phyloP scores from a whole-genome alignment of 805 yeast species.

The Pichia deserticola region DNA sequence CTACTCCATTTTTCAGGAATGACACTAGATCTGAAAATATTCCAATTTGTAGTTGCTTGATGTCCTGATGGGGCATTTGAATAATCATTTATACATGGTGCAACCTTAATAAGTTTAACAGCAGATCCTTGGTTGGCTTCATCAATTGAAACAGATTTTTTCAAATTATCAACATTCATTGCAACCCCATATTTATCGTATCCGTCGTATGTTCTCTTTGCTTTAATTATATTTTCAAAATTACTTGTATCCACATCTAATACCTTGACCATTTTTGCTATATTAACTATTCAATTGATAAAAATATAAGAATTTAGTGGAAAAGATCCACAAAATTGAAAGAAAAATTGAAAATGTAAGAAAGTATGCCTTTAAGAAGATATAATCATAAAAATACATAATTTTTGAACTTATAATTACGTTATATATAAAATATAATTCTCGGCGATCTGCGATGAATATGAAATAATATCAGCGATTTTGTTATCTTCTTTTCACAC shows the following conservation, averaged over 20 bases:
- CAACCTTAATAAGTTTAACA: constrained; percentile 62
- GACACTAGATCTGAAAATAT: constrained; percentile 74
- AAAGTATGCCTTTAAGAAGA: too few species aligned
- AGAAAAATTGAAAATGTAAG: too few species aligned
- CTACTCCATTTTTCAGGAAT: constrained; percentile 50
- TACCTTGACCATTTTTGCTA: constrained; percentile 2
- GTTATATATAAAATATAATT: too few species aligned
- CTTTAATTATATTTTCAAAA: not conserved
- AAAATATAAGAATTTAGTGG: not conserved
- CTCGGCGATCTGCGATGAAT: too few species aligned
- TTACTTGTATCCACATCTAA: constrained; percentile 4
- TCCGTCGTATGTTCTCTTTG: constrained; percentile 25
- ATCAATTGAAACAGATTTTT: constrained; percentile 35
- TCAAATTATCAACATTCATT: constrained; percentile 71
- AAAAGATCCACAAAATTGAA: too few species aligned
- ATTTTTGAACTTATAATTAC: too few species aligned
- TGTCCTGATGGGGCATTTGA: constrained; percentile 36
- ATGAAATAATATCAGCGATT: too few species aligned
- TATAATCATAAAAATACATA: too few species aligned
- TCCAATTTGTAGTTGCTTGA: constrained; percentile 62
- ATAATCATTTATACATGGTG: constrained; percentile 55
- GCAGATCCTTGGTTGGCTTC: constrained; percentile 95
- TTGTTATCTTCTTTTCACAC: too few species aligned
- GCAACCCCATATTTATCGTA: constrained; percentile 70
- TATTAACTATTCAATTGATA: not conserved